Conservation (phyloP, 108 stramenopile species). For the Cyclostephanos tholiformis region DNA sequence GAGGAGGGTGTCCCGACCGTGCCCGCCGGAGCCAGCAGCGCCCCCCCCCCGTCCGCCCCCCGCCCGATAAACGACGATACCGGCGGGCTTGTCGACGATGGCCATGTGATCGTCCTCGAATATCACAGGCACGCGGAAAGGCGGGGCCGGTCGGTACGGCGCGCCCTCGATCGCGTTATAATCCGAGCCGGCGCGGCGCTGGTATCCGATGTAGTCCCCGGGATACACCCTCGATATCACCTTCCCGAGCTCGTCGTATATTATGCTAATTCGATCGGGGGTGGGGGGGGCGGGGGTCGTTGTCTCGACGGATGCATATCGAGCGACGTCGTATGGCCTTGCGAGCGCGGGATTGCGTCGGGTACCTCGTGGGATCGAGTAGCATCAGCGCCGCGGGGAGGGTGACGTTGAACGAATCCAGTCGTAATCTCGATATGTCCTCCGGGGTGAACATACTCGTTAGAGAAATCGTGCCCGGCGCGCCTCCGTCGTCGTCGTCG, state of each 20-base stretch:
- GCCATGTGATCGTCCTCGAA: constrained; percentile 85
- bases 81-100: constrained; percentile 64
- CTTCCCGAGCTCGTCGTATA: constrained; percentile 36
- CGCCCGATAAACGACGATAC: constrained; percentile 47
- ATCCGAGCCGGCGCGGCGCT: constrained; percentile 34
- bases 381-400: constrained; percentile 83
- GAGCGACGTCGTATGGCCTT: constrained; percentile 57
- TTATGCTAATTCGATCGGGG: constrained; percentile 21
- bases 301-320: constrained; percentile 45
- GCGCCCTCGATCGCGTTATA: constrained; percentile 35
- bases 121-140: constrained; percentile 78
- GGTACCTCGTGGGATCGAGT: constrained; percentile 71
- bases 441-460: constrained; percentile 16
- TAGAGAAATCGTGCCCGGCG: neutral
- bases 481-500: neutral
- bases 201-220: constrained; percentile 40
- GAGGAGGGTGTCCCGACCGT: constrained; percentile 47
- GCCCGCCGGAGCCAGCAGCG: constrained; percentile 23
- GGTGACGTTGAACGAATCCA: constrained; percentile 60
- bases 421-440: constrained; percentile 26
- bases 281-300: too few relatives aligned
- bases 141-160: constrained; percentile 37
- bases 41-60: constrained; percentile 43
- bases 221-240: constrained; percentile 40
- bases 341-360: constrained; percentile 77